A percentile compares a stretch with the other conserved stretches of the same genome.
Conservation (phyloP, 208 protist species). For the Trypanosomatidae sp. region DNA sequence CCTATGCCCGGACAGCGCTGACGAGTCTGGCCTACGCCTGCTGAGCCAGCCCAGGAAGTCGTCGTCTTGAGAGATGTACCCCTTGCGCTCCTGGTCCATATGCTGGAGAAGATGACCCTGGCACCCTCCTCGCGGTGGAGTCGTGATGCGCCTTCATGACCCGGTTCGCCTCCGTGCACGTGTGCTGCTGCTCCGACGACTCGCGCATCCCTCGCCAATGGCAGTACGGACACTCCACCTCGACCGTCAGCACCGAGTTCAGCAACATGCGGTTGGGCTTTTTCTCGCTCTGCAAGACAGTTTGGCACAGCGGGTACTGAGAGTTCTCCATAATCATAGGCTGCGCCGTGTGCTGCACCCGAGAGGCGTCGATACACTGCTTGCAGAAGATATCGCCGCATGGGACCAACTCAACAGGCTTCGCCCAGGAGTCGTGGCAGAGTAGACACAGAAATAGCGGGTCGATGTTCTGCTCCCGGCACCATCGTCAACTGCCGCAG, state of each 20-base stretch:
- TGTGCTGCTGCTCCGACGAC: slow-evolving; percentile 22
- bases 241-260: slow-evolving; percentile 60
- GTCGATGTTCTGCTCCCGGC: slow-evolving; percentile 34
- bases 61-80: slow-evolving; percentile 53
- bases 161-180: slow-evolving; percentile 11
- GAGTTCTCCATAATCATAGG: slow-evolving; percentile 32
- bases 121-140: slow-evolving; percentile 39
- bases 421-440: slow-evolving; percentile 73
- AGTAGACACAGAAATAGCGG: slow-evolving; percentile 51
- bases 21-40: slow-evolving; percentile 67
- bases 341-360: slow-evolving; percentile 22
- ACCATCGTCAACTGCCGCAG: slow-evolving; percentile 27
- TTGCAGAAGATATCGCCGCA: slow-evolving; percentile 68
- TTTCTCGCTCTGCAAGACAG: slow-evolving; percentile 29
- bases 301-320: slow-evolving; percentile 66
- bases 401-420: slow-evolving; percentile 41
- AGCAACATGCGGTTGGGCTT: slow-evolving; percentile 66
- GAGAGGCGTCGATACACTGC: slow-evolving; percentile 37
- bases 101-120: slow-evolving; percentile 62
- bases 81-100: slow-evolving; percentile 49
- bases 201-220: slow-evolving; percentile 62
- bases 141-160: background rate
- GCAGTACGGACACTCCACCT: slow-evolving; percentile 59
- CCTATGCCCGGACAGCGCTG: slow-evolving; percentile 65
- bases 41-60: slow-evolving; percentile 78